Evolutionary conservation across 805 yeast genomes (phyloP), one percentile per base, ranked within the genome.

Genomic region (Kuraishia borneana): DNA sequence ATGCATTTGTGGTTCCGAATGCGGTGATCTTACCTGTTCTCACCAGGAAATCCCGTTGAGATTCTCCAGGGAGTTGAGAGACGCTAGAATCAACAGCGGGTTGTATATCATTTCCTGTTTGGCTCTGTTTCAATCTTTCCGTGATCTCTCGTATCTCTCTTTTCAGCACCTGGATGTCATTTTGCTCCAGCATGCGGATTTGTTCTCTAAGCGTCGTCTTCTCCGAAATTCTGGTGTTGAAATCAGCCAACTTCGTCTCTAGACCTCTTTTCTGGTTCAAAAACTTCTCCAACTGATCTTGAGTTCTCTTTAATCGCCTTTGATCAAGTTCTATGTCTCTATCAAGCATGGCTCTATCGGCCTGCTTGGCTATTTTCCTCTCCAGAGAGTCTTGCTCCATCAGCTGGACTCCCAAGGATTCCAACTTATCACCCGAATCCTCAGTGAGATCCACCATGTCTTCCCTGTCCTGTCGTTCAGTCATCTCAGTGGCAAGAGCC

Each of bases 11-110:
- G 21, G 73, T 71, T 8, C 96, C 94, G 61, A 92, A 92, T 1
- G 97, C 97, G 0, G 98, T 92, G 36, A 87, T 73, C 51, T 85
- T 77, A 20, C 98, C 98, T 0, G 89, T 88, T 42, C 98, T 66
- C 0, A 92, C 72, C 39, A 92, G 62, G 48, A 56, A 88, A 33
- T 88, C 96, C 37, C 73, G 73, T 47, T 81, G 82, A 0, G 85
- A 57, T 48, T 92, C 97, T n/a, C 71, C 82, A 0, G 81, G 74
- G 5, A 70, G 61, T 41, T 65, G 61, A 3, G 58, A 69, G n/a
- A 45, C 43, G 1, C 48, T 41, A 13, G 44, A 38, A 1, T 39
- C 47, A 2, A 36, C 35, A 10, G 21, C 30, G 3, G 34, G 26
- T 6, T 18, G 22, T 6, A 32, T 37, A 34, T 31, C 7, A 40